These are phyloP conservation scores for Scopulariopsis brevicaulis DNA, from an alignment of 2,329 filamentous ascomycete species.

Conservation along the genomic window DNA sequence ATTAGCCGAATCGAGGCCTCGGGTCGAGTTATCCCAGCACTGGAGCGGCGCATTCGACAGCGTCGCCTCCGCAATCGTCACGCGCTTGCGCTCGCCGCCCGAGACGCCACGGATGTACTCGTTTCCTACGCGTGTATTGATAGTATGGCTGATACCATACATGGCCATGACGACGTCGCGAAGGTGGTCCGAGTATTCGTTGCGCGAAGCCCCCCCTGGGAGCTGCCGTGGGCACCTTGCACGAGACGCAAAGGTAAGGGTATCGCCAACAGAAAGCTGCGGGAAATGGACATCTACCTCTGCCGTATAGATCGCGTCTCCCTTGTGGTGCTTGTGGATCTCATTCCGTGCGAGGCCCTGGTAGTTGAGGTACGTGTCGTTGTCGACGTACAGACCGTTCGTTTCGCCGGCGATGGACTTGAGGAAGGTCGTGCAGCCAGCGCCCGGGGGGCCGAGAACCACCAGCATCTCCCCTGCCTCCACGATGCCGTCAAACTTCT, in stretches of 20 bases:
- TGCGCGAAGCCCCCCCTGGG: slow-evolving; percentile 42
- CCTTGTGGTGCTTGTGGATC: slow-evolving; percentile 69
- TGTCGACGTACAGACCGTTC: slow-evolving; percentile 64
- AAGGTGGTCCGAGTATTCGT: slow-evolving; percentile 48
- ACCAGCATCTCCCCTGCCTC: slow-evolving; percentile 65
- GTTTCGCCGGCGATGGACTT: slow-evolving; percentile 79
- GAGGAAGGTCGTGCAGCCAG: slow-evolving; percentile 71
- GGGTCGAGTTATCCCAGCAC: slow-evolving; percentile 62
- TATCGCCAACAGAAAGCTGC: slow-evolving; percentile 66
- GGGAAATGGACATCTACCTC: slow-evolving; percentile 79
- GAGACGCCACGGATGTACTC: slow-evolving; percentile 66
- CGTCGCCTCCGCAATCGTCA: slow-evolving; percentile 49
- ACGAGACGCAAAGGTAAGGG: slow-evolving; percentile 66
- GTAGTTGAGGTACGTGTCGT: slow-evolving; percentile 68
- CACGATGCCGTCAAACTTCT: slow-evolving; percentile 56
- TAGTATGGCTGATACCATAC: slow-evolving; percentile 62
- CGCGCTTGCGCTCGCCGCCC: slow-evolving; percentile 61
- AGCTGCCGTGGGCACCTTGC: slow-evolving; percentile 54
- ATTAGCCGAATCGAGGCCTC: slow-evolving; percentile 65
- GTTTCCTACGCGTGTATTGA: slow-evolving; percentile 66
- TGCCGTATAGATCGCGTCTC: slow-evolving; percentile 79
- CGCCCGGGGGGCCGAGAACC: slow-evolving; percentile 59
- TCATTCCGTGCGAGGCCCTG: slow-evolving; percentile 61
- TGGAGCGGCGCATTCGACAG: slow-evolving; percentile 48
- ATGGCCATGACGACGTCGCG: slow-evolving; percentile 66